Percentiles rank a stretch among this genome's conserved stretches.
Evolutionary conservation across 768 basidiomycete species (phyloP).

Genomic region (Pleurotus tuoliensis): DNA sequence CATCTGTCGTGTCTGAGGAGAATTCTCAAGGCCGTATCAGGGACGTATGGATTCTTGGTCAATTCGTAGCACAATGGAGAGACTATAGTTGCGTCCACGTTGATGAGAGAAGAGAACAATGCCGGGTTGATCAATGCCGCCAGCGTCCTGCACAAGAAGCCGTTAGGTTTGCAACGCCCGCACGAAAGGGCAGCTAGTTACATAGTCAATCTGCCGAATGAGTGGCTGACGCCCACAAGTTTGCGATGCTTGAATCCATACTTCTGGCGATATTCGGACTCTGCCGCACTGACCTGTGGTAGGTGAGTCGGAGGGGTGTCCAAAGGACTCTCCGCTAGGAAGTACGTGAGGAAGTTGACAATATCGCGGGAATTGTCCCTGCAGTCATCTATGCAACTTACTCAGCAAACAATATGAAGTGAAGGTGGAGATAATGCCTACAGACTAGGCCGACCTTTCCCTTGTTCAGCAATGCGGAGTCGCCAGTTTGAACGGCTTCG

Average conservation of each 20-base stretch:
- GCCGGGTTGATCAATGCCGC: constrained; percentile 61
- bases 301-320: constrained; percentile 50
- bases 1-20: constrained; percentile 59
- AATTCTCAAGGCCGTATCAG: constrained; percentile 37
- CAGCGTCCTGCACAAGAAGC: constrained; percentile 39
- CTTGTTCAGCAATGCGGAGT: constrained; percentile 71
- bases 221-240: constrained; percentile 75
- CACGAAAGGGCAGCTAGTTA: constrained; percentile 32
- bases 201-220: constrained; percentile 77
- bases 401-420: background rate
- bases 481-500: constrained; percentile 85
- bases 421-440: constrained; percentile 26
- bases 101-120: constrained; percentile 67
- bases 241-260: constrained; percentile 49
- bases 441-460: constrained; percentile 53
- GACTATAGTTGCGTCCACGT: constrained; percentile 76
- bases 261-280: constrained; percentile 37
- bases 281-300: constrained; percentile 37
- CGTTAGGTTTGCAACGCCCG: background rate
- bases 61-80: constrained; percentile 18
- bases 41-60: constrained; percentile 9
- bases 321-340: constrained; percentile 42
- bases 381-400: constrained; percentile 61
- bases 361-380: constrained; percentile 74
- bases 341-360: constrained; percentile 66